A percentile compares a stretch with the other conserved stretches of the same genome.
These are phyloP conservation scores for Zygoascus flipseniorum DNA, from an alignment of 805 yeast species.

Conservation along the genomic window DNA sequence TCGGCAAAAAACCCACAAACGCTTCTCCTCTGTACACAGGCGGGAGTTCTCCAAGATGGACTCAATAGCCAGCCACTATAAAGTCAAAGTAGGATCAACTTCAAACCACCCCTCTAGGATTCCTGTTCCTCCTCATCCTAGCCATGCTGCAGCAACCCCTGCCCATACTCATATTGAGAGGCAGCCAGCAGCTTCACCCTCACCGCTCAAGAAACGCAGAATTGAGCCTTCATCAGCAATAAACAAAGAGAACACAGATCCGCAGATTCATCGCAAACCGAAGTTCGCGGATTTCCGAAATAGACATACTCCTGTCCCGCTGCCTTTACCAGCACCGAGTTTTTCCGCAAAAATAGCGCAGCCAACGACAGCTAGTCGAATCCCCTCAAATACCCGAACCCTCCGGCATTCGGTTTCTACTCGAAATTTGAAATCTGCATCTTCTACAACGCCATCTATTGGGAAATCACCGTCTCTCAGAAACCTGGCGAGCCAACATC, in stretches of 20 bases:
- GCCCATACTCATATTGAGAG: background rate
- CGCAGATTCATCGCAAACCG: background rate
- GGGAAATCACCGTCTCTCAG: background rate
- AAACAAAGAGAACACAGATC: background rate
- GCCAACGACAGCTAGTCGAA: background rate
- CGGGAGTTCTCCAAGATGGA: slow-evolving; percentile 22
- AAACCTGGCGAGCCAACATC: slow-evolving; percentile 4
- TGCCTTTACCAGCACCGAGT: background rate
- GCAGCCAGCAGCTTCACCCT: background rate
- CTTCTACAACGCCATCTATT: background rate
- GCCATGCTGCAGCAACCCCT: background rate
- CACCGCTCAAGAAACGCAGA: background rate
- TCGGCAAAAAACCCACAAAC: slow-evolving; percentile 10
- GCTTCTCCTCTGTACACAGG: slow-evolving; percentile 21
- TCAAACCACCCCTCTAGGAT: background rate
- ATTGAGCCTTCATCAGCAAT: background rate
- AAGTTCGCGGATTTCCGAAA: background rate
- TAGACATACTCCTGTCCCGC: background rate
- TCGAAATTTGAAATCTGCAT: background rate
- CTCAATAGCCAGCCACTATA: slow-evolving; percentile 15
- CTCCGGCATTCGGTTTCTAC: background rate
- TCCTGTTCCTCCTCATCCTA: background rate
- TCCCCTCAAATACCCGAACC: background rate
- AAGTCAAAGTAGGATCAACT: slow-evolving; percentile 3
- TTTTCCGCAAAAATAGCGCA: background rate